These are phyloP conservation scores for Nemania bipapillata DNA, from an alignment of 2,329 filamentous ascomycete species.

Conservation along the genomic window DNA sequence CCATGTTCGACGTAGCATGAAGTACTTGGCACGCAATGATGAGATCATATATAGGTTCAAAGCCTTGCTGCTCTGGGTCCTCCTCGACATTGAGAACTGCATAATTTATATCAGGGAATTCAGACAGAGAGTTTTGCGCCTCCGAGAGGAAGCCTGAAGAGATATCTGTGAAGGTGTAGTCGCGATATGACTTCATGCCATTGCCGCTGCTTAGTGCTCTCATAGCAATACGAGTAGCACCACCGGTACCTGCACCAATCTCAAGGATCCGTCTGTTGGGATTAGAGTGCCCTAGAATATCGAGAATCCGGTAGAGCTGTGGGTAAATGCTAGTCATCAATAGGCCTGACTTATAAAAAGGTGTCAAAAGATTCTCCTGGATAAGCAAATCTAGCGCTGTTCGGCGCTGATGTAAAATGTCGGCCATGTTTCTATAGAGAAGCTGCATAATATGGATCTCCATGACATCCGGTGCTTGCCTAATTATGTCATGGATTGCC, in stretches of 20 bases:
- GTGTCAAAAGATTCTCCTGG: constrained; percentile 2
- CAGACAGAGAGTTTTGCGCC: no score
- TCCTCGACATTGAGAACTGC: constrained; percentile 26
- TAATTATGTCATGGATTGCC: no score
- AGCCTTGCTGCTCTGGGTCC: constrained; percentile 27
- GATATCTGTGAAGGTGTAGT: constrained; percentile 29
- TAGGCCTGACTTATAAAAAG: constrained; percentile 19
- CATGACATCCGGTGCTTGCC: no score
- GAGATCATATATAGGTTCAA: constrained; percentile 24
- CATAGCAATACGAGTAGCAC: constrained; percentile 9
- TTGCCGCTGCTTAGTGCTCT: constrained; percentile 7
- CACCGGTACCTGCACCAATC: background rate
- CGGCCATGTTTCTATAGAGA: no score
- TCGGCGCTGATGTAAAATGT: background rate
- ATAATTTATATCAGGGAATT: no score
- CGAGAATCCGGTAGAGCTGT: constrained; percentile 20
- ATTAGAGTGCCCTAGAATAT: constrained; percentile 27
- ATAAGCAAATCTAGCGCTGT: constrained; percentile 21
- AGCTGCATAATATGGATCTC: no score
- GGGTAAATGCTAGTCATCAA: constrained; percentile 3
- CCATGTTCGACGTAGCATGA: constrained; percentile 40
- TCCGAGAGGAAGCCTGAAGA: no score
- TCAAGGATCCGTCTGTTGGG: constrained; percentile 28
- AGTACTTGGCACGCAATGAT: constrained; percentile 35
- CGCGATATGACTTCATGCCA: constrained; percentile 18